Percentiles rank a stretch among this genome's conserved stretches.
Evolutionary conservation across 208 protist genomes (phyloP).

Genomic region (Acanthamoeba polyphaga): DNA sequence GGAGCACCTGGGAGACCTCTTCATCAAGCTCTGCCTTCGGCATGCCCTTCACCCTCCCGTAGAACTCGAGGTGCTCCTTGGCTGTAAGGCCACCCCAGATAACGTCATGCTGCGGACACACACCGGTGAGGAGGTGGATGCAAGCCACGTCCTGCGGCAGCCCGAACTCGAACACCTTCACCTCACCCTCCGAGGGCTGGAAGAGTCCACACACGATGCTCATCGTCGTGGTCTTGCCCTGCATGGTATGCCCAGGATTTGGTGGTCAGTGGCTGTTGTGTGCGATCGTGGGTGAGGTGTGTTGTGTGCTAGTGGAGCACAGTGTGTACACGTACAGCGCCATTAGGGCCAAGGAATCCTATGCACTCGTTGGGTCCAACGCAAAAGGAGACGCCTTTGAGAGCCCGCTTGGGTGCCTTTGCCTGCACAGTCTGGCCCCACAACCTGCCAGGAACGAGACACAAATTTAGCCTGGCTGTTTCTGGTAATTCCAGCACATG

Average conservation of each 20-base stretch:
- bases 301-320: no score
- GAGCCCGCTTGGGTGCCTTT: background rate
- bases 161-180: conserved; percentile 37
- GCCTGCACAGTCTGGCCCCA: no score
- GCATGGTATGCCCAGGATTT: background rate
- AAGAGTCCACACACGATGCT: conserved; percentile 68
- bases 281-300: background rate
- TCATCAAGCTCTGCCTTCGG: background rate
- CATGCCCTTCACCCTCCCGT: conserved; percentile 59
- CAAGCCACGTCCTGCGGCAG: background rate
- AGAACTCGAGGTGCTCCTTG: conserved; percentile 67
- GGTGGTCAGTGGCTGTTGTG: no score
- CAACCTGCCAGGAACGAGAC: no score
- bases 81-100: conserved; percentile 48
- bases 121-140: conserved; percentile 72
- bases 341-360: conserved; percentile 84
- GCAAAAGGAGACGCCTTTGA: conserved; percentile 35
- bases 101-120: conserved; percentile 76
- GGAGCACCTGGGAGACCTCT: background rate
- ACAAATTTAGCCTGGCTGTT: no score
- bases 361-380: conserved; percentile 33
- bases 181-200: conserved; percentile 40
- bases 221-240: conserved; percentile 86
- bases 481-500: no score
- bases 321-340: conserved; percentile 56